phyloP scores from a whole-genome alignment of 371 early-diverging fungal genomes.

The Syncephalastrum monosporum region DNA sequence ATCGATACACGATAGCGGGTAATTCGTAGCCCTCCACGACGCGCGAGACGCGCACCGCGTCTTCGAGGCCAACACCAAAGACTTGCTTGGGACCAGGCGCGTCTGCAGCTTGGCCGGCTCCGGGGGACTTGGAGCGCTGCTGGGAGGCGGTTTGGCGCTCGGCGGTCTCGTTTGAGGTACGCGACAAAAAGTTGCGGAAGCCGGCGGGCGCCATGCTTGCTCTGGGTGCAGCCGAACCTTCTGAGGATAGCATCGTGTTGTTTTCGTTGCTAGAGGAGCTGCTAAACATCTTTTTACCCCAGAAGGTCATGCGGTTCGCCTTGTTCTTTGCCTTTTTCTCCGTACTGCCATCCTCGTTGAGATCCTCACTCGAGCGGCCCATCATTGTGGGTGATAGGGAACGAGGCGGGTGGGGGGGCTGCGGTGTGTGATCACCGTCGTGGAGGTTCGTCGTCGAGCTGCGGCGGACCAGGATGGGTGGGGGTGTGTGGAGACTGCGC shows the following conservation, averaged over 20 bases:
- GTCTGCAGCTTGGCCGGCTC: not conserved
- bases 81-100: conserved; percentile 44
- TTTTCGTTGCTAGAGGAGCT: conserved; percentile 12
- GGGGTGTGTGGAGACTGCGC: conserved; percentile 26
- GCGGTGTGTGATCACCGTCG: conserved; percentile 11
- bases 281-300: conserved; percentile 50
- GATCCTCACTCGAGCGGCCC: conserved; percentile 20
- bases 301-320: conserved; percentile 51
- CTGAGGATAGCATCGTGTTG: conserved; percentile 11
- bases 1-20: conserved; percentile 91
- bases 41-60: conserved; percentile 59
- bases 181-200: conserved; percentile 25
- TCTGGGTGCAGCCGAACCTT: not conserved
- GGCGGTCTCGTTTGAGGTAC: conserved; percentile 14
- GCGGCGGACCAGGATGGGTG: conserved; percentile 31
- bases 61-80: conserved; percentile 74
- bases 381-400: conserved; percentile 11
- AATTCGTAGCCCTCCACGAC: conserved; percentile 77
- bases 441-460: conserved; percentile 37
- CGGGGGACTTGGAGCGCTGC: conserved; percentile 1
- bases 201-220: conserved; percentile 1
- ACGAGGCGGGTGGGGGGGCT: conserved; percentile 7
- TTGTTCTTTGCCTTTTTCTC: conserved; percentile 43
- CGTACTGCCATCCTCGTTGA: conserved; percentile 10
- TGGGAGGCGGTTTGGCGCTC: not conserved